Evolutionary conservation across 2,329 filamentous ascomycete species (phyloP).

Genomic region (Sphaerulina vaccinii): DNA sequence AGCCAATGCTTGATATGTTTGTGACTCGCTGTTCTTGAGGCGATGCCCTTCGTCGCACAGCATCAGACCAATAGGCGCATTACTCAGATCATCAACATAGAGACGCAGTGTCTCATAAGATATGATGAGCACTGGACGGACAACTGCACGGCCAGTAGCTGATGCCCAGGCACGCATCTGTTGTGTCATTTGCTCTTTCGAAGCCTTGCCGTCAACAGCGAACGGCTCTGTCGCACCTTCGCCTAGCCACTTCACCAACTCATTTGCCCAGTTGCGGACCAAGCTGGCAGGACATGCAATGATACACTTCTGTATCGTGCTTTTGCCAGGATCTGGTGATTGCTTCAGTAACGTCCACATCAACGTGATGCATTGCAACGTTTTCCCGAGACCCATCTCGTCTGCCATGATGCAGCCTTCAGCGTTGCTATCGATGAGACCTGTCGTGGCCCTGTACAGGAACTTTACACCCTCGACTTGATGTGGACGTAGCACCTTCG

Average conservation of each 20-base stretch:
- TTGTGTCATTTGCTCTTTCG: conserved; percentile 85
- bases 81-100: conserved; percentile 84
- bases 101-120: conserved; percentile 94
- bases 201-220: conserved; percentile 92
- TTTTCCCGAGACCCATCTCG: conserved; percentile 98
- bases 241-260: conserved; percentile 93
- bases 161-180: conserved; percentile 96
- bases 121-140: conserved; percentile 90
- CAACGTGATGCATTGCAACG: conserved; percentile 91
- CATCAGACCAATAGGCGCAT: conserved; percentile 86
- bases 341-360: conserved; percentile 98
- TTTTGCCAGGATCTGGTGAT: conserved; percentile 88
- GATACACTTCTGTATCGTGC: conserved; percentile 92
- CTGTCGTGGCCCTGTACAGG: conserved; percentile 90
- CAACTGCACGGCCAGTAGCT: conserved; percentile 81
- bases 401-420: conserved; percentile 99
- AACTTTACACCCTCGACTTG: conserved; percentile 98
- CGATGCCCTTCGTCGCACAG: conserved; percentile 96
- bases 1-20: conserved; percentile 90
- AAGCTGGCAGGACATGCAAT: conserved; percentile 96
- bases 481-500: conserved; percentile 90
- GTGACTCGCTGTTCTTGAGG: conserved; percentile 92
- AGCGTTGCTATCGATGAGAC: conserved; percentile 89
- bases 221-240: conserved; percentile 88
- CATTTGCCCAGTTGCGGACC: conserved; percentile 97